Evolutionary conservation across 192 early-diverging fungal genomes (phyloP), one percentile per base, ranked within the genome.

Genomic region (Oehlia diaphana): DNA sequence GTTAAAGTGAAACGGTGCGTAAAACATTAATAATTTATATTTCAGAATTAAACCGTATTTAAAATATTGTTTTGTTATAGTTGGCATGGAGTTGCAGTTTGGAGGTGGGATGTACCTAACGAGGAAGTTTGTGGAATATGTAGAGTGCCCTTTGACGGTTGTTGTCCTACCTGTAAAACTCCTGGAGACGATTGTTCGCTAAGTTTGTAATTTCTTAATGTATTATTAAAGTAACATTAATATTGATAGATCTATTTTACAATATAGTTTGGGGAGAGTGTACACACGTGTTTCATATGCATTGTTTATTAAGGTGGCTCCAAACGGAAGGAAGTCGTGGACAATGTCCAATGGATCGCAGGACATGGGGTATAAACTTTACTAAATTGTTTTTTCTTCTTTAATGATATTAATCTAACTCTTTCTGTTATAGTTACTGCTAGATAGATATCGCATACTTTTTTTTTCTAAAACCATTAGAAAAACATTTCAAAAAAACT

Each of bases 111-210:
- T 73, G 88, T 93, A 31, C 91, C 92, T 53, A 92, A 94, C 63
- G 92, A 94, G 23, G 95, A 96, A 61, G 93, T 96, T 12, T 98
- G 97, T 81, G 95, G 96, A 4, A 97, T 98, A 77, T 98, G 97
- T 75, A 90, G 93, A 13, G 87, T 82, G n/a, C 85, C 89, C 0
- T 97, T 95, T 83, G 96, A 98, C 72, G 91, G 89, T 9, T 95
- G 94, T 81, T 97, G 96, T 79, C 91, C 94, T 0, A 83, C 85
- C 14, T 97, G 96, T 88, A 95, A 91, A 66, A 83, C 90, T n/a
- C 95, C 95, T 0, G 95, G 95, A 33, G 95, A 96, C 80, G 91
- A 94, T 72, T 96, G 95, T 71, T 93, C 95, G 12, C 79, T 95
- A 50, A 88, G 90, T 90, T 84, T 69, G 80, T 28, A 31, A 31